Percentiles rank a stretch among this genome's conserved stretches.
Conservation (phyloP, 441 rosid genomes). For the Erysimum cheiri region DNA sequence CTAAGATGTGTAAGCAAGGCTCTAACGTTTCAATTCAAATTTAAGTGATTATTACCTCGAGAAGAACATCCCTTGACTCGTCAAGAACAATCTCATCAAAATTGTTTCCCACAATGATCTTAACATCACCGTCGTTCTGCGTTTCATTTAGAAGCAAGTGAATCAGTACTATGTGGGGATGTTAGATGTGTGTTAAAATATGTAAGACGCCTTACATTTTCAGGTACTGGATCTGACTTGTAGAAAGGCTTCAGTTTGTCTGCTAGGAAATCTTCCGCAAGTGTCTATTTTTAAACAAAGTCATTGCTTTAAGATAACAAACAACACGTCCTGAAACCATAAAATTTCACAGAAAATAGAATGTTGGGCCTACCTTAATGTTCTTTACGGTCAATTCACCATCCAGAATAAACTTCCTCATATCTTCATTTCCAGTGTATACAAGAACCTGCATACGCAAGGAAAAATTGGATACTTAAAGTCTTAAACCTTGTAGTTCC, state of each 20-base stretch:
- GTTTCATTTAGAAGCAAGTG: constrained; percentile 31
- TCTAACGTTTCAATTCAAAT: constrained; percentile 8
- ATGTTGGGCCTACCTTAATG: constrained; percentile 61
- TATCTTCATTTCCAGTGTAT: constrained; percentile 88
- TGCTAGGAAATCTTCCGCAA: constrained; percentile 77
- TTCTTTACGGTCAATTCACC: constrained; percentile 70
- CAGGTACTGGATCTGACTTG: constrained; percentile 92
- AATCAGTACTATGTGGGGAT: constrained; percentile 19
- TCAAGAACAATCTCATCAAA: constrained; percentile 94
- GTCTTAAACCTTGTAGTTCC: constrained; percentile 19
- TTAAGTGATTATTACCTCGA: constrained; percentile 64
- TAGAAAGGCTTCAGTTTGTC: constrained; percentile 86
- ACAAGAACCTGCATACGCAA: constrained; percentile 65
- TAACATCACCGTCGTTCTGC: constrained; percentile 92
- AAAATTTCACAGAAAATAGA: background rate
- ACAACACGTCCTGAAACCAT: constrained; percentile 11
- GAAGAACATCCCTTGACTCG: constrained; percentile 94
- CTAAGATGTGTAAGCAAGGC: constrained; percentile 16
- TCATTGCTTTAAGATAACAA: constrained; percentile 15
- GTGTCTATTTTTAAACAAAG: constrained; percentile 47
- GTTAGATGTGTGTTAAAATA: constrained; percentile 9
- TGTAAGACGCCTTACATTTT: constrained; percentile 56
- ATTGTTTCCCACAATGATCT: constrained; percentile 83
- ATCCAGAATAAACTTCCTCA: constrained; percentile 69
- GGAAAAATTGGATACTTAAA: constrained; percentile 21